phyloP scores from a whole-genome alignment of 441 rosid genomes.

The Erodium texanum region DNA sequence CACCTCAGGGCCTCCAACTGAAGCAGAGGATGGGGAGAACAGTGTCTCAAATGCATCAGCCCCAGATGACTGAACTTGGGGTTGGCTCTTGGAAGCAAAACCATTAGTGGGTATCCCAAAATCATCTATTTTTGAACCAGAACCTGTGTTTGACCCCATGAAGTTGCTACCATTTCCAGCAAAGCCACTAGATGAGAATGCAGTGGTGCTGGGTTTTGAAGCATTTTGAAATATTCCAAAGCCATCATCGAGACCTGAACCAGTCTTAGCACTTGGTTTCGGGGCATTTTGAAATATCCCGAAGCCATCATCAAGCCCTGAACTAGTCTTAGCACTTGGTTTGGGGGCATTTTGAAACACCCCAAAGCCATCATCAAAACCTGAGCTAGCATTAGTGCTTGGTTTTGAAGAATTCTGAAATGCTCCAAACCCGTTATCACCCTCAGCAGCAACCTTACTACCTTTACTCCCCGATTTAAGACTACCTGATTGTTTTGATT shows the following conservation, averaged over 20 bases:
- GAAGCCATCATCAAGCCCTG: neutral
- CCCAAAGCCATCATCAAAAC: neutral
- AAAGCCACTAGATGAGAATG: conserved; percentile 42
- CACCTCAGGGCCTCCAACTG: conserved; percentile 1
- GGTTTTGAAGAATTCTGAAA: conserved; percentile 28
- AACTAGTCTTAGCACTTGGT: neutral
- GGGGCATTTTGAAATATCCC: conserved; percentile 35
- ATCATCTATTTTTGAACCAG: conserved; percentile 32
- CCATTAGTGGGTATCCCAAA: conserved; percentile 45
- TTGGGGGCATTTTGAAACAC: conserved; percentile 38
- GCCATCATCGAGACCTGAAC: neutral
- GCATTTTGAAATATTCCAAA: conserved; percentile 31
- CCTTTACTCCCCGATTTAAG: conserved; percentile 44
- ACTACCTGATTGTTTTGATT: conserved; percentile 41
- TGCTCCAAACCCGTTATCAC: conserved; percentile 42
- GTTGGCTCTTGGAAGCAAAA: conserved; percentile 14
- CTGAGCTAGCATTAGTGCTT: neutral
- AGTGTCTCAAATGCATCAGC: conserved; percentile 58
- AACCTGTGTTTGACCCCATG: conserved; percentile 29
- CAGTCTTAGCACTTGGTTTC: conserved; percentile 11
- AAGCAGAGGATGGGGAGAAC: conserved; percentile 36
- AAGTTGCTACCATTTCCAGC: conserved; percentile 26
- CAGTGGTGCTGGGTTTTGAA: conserved; percentile 26
- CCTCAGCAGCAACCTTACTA: neutral
- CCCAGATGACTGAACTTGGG: conserved; percentile 10